Base-by-base conservation (phyloP, 1,139 yeast genomes). In the Nakaseomyces sp. region DNA sequence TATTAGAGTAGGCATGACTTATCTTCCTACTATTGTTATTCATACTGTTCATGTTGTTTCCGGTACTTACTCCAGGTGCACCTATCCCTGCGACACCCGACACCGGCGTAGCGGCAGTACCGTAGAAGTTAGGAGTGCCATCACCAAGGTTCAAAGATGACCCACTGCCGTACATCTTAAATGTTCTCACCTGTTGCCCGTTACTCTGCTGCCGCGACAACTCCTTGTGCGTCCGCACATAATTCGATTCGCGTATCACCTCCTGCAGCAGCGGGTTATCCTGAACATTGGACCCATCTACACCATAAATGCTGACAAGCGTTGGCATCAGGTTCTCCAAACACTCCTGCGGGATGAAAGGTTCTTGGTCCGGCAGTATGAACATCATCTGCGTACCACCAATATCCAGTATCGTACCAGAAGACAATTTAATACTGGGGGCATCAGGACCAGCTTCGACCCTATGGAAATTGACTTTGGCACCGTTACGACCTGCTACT, bases 371-470 rank as follows among this genome's bases (percentile, higher is more conserved):
- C 0, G 98, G 98, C 52, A 91, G 69, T 30, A 91, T 91, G 62
- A 91, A 91, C 95, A 91, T 91, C 98, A 91, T 91, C 66, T 91
- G 98, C 12, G 95, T 89, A 3, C 96, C 97, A 8, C 97, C 97
- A 41, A 91, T 80, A 60, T 91, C 98, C 48, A 91, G 68, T 16
- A 91, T 79, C 41, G 93, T 87, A 9, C 97, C 98, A 2, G 93
- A 82, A 44, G 76, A 75, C 49, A 91, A 72, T 10, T 79, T 73
- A 16, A 81, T 73, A 5, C 78, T 70, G 66, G 44, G 40, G 24
- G 31, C 35, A 18, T 68, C 56, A 46, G 69, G 59, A 42, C 80
- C 81, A 43, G 64, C 49, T 53, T 67, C 66, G 15, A 72, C 73
- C 65, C 79, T 79, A 50, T 64, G 71, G 49, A 76, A 84, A 63